Percentiles rank a stretch among this genome's conserved stretches.
These are phyloP conservation scores for Alternaria ventricosa DNA, from an alignment of 2,329 filamentous ascomycete species.

Conservation along the genomic window DNA sequence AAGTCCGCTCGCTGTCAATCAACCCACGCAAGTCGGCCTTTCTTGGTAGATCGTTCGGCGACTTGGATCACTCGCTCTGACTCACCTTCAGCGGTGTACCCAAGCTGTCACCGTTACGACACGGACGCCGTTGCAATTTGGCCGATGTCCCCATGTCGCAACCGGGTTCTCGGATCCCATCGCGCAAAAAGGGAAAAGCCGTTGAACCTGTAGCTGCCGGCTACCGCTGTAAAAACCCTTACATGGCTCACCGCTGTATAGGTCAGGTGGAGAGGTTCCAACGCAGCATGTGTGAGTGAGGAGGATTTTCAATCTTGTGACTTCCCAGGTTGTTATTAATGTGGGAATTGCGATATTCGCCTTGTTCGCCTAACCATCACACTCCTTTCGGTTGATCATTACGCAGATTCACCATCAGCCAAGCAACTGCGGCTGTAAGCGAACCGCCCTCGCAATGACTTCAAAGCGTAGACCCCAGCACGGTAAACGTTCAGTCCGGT, in stretches of 20 bases:
- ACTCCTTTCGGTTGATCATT: constrained; percentile 3
- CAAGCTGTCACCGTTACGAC: constrained; percentile 13
- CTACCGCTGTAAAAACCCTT: not conserved
- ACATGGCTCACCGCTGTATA: constrained; percentile 5
- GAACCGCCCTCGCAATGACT: constrained; percentile 2
- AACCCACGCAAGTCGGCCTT: not conserved
- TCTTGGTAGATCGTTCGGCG: not conserved
- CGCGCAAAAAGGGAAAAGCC: constrained; percentile 7
- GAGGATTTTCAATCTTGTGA: constrained; percentile 9
- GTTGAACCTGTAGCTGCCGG: constrained; percentile 17
- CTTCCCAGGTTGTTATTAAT: not conserved
- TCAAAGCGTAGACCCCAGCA: constrained; percentile 1
- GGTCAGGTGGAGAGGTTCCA: not conserved
- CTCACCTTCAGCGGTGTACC: constrained; percentile 21
- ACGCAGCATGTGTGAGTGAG: not conserved
- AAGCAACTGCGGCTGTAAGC: constrained; percentile 10
- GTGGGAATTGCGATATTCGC: constrained; percentile 4
- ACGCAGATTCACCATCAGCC: not conserved
- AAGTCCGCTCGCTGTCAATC: not conserved
- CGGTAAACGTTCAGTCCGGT: constrained; percentile 1
- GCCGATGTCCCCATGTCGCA: constrained; percentile 10
- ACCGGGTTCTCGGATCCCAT: constrained; percentile 18
- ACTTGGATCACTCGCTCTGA: constrained; percentile 11
- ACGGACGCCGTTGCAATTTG: constrained; percentile 12
- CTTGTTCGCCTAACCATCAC: not conserved